Base-by-base conservation (phyloP, 192 early-diverging fungal species). In the Gaertneriomyces semiglobifer region DNA sequence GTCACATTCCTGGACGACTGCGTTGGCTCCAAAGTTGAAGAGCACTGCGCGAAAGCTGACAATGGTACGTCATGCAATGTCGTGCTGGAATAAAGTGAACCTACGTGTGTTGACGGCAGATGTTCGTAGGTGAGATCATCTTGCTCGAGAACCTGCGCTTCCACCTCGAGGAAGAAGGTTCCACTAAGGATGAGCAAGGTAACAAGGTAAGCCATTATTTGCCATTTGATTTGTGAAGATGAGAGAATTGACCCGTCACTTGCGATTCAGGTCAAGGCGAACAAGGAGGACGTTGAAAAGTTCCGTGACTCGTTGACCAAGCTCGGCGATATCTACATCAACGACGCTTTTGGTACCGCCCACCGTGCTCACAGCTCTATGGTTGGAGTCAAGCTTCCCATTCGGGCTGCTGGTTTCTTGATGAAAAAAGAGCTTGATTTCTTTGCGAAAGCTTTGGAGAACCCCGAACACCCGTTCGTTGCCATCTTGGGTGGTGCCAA, bases 351-450 rank as follows among this genome's bases (percentile, higher is more conserved):
- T 77, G 96, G 96, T 57, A 98, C 96, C 14, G 95, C 96, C 61
- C 96, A 98, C 81, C 92, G 96, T 66, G 93, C 96, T 20, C 96
- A 98, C 86, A 91, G 95, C 55, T 80, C 74, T 60, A 96, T 97
- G 90, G 96, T 98, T 58, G 96, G 96, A 50, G 89, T 98, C 43
- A 80, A 93, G 64, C 81, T 98, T 64, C 88, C 93, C 50, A 78
- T 88, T 57, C 86, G 89, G 60, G 96, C 96, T 44, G 91, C 96
- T 47, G 96, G 96, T 46, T 90, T 98, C 78, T 81, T 98, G 76
- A 95, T 98, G 93, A 91, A 96, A 83, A 94, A 94, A 84, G 96
- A 98, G 84, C 86, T 98, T 53, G 94, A 96, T 74, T 98, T 90
- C 88, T 98, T 98, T 87, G 93, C 88, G 61, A 92, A 96, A 83